phyloP scores from a whole-genome alignment of 441 rosid genomes.

The Populus hybrid region DNA sequence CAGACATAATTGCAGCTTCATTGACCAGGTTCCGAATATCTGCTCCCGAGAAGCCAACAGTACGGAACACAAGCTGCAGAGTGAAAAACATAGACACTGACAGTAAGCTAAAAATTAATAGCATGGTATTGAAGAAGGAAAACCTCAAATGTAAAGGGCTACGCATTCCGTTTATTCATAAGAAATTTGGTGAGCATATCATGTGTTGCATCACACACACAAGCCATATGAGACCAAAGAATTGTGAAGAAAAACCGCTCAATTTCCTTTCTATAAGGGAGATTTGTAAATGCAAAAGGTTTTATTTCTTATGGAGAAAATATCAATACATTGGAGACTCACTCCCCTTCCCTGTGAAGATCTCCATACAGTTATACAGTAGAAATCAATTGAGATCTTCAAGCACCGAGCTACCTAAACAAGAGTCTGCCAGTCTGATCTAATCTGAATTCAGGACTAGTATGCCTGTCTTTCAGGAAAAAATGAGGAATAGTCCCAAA shows the following conservation, averaged over 20 bases:
- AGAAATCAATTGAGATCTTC: neutral
- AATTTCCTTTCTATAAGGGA: neutral
- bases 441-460: neutral
- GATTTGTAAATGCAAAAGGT: neutral
- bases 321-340: neutral
- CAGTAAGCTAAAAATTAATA: conserved; percentile 11
- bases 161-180: neutral
- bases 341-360: neutral
- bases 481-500: neutral
- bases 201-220: neutral
- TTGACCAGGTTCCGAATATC: conserved; percentile 95
- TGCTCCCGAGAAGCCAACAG: conserved; percentile 96
- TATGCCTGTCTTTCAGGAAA: neutral
- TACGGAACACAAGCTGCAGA: conserved; percentile 88
- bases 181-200: neutral
- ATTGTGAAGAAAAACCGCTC: neutral
- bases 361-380: neutral
- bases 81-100: conserved; percentile 19
- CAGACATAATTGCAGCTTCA: conserved; percentile 98
- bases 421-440: neutral
- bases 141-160: neutral
- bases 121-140: neutral
- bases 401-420: neutral
- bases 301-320: neutral
- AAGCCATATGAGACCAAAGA: neutral